Percentiles rank a stretch among this genome's conserved stretches.
These are phyloP conservation scores for Fusarium abutilonis DNA, from an alignment of 2,329 filamentous ascomycete genomes.

Conservation along the genomic window DNA sequence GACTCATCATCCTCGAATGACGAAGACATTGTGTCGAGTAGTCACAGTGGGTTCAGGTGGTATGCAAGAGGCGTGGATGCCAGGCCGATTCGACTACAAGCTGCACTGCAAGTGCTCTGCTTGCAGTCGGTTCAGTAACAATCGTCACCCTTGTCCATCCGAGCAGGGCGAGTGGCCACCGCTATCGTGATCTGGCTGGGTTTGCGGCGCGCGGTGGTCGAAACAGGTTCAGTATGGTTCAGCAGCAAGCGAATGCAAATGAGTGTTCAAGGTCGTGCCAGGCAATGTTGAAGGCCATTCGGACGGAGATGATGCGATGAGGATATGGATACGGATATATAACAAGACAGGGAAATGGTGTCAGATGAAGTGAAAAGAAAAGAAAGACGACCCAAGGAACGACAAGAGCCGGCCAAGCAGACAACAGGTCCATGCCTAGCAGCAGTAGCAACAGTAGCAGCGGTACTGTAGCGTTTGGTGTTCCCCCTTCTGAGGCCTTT, in stretches of 20 bases:
- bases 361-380: slow-evolving; percentile 23
- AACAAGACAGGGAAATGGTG: slow-evolving; percentile 23
- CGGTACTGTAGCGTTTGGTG: slow-evolving; percentile 40
- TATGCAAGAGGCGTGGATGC: slow-evolving; percentile 11
- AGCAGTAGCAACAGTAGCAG: slow-evolving; percentile 35
- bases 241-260: slow-evolving; percentile 20
- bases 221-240: slow-evolving; percentile 14
- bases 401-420: slow-evolving; percentile 33
- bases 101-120: slow-evolving; percentile 27
- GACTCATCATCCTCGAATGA: slow-evolving; percentile 34
- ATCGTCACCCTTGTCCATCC: slow-evolving; percentile 41
- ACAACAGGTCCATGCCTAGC: slow-evolving; percentile 35
- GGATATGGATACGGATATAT: slow-evolving; percentile 18
- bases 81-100: slow-evolving; percentile 35
- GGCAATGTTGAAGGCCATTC: slow-evolving; percentile 28
- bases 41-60: slow-evolving; percentile 14
- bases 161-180: slow-evolving; percentile 26
- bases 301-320: slow-evolving; percentile 23
- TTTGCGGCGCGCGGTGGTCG: slow-evolving; percentile 1
- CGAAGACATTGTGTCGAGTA: slow-evolving; percentile 29
- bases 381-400: slow-evolving; percentile 31
- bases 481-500: slow-evolving; percentile 47
- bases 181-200: slow-evolving; percentile 8
- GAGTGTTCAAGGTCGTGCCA: slow-evolving; percentile 22
- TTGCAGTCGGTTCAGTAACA: slow-evolving; percentile 36